Evolutionary conservation across 352 stramenopile genomes (phyloP).

Genomic region (Thalassiosira livingstoniorum): DNA sequence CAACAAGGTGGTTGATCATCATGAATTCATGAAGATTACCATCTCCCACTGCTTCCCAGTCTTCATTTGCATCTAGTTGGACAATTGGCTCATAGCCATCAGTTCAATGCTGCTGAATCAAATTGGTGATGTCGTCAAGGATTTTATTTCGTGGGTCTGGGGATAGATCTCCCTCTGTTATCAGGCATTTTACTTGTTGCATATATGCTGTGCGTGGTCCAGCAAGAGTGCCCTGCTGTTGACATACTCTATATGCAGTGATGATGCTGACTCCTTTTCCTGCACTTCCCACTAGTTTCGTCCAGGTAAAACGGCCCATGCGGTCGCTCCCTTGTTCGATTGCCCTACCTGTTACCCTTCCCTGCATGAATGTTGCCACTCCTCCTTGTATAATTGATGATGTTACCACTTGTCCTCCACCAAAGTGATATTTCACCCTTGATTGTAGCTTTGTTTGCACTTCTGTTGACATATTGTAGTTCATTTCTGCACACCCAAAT

Average conservation of each 20-base stretch:
- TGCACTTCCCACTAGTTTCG: background rate
- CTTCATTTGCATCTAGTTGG: no score
- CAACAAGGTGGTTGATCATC: background rate
- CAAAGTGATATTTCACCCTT: background rate
- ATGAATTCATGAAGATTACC: conserved; percentile 4
- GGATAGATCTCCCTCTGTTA: conserved; percentile 9
- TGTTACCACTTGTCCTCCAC: background rate
- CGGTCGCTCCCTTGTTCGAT: background rate
- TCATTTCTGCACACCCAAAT: background rate
- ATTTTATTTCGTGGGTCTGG: conserved; percentile 17
- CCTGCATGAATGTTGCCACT: background rate
- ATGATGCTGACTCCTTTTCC: conserved; percentile 14
- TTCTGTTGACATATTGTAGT: background rate
- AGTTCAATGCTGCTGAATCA: background rate
- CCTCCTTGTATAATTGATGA: conserved; percentile 7
- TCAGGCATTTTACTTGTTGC: conserved; percentile 19
- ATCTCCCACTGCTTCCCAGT: background rate
- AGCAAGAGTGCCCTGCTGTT: background rate
- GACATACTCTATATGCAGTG: conserved; percentile 16
- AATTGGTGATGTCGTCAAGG: conserved; percentile 1
- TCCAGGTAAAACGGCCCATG: background rate
- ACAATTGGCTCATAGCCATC: conserved; percentile 15
- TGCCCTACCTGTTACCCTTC: background rate
- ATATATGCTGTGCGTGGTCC: background rate
- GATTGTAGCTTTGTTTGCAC: background rate